Evolutionary conservation across 768 basidiomycete genomes (phyloP), one percentile per base, ranked within the genome.

Genomic region (Hysterangium stoloniferum): DNA sequence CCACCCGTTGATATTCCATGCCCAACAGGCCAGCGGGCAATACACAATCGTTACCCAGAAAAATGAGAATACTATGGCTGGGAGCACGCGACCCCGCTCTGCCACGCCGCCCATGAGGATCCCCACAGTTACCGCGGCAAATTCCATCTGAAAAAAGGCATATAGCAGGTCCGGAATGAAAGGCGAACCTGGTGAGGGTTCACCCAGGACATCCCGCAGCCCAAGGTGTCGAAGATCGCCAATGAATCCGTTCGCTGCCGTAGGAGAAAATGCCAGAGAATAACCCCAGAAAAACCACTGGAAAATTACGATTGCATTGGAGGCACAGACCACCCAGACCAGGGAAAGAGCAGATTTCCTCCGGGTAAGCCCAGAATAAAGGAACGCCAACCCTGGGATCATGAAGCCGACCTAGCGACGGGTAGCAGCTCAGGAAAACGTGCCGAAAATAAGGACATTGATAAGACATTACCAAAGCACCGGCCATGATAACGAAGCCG

Each of bases 231-330:
- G 71, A 20, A 96, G 77, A 64, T 94, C 80, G 37, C 86, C 86
- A 53, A 89, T 88, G 68, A 71, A 83, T 28, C 85, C 78, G 62
- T 85, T 83, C 46, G 79, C 82, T 3, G 82, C 80, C 2, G 84
- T 73, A 2, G 81, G 73, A 3, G 87, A 89, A 67, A 94, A 94
- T 1, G 88, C 85, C 28, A 94, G 72, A 1, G 78, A 85, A 68
- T 92, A 94, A 64, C 83, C 83, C 81, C 82, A 84, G 66, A 82
- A 72, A 63, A 76, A 90, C 86, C 86, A 89, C 59, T 86, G 83
- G 63, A 87, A 81, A 52, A 87, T 81, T 55, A 79, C 79, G 55
- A 88, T 71, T 6, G 83, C 84, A 58, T 87, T 87, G 58, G 78
- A 75, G 4, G 82, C 83, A 32, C 77, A 71, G 52, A 84, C 82